Evolutionary conservation across 1,284 basidiomycete genomes (phyloP).

Genomic region (Ustilago trichophora): DNA sequence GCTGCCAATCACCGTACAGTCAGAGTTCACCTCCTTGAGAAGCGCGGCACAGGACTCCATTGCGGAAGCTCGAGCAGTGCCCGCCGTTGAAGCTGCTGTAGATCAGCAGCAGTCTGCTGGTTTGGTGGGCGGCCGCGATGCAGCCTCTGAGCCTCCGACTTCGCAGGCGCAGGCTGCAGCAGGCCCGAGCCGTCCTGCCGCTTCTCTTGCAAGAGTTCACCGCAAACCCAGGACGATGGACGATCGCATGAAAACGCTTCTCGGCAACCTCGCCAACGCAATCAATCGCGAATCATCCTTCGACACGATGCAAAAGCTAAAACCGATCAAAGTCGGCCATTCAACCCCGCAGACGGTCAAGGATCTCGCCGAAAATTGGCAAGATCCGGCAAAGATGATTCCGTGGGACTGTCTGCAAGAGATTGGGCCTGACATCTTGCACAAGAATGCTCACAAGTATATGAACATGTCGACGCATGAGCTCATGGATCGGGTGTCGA

Average conservation of each 20-base stretch:
- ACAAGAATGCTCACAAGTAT: constrained; percentile 14
- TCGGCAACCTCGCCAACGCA: constrained; percentile 17
- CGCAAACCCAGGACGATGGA: constrained; percentile 12
- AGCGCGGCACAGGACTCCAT: too few species aligned
- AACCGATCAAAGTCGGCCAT: constrained; percentile 6
- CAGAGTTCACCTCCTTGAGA: too few species aligned
- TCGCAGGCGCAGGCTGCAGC: too few species aligned
- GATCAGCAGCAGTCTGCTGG: too few species aligned
- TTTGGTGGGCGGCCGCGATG: too few species aligned
- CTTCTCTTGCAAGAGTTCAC: too few species aligned
- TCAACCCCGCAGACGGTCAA: constrained; percentile 8
- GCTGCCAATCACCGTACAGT: too few species aligned
- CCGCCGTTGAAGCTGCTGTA: too few species aligned
- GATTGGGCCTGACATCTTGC: constrained; percentile 19
- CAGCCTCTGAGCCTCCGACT: too few species aligned
- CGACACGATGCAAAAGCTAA: constrained; percentile 22
- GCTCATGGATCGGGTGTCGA: constrained; percentile 23
- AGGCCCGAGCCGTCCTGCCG: too few species aligned
- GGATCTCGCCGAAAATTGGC: constrained; percentile 33
- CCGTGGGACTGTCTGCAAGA: constrained; percentile 36
- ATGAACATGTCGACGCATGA: constrained; percentile 20
- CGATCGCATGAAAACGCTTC: constrained; percentile 29
- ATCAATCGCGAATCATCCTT: constrained; percentile 21
- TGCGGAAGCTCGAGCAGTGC: too few species aligned
- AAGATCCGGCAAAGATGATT: constrained; percentile 33